Evolutionary conservation across 192 early-diverging fungal genomes (phyloP).

Genomic region (Gonapodya prolifera): DNA sequence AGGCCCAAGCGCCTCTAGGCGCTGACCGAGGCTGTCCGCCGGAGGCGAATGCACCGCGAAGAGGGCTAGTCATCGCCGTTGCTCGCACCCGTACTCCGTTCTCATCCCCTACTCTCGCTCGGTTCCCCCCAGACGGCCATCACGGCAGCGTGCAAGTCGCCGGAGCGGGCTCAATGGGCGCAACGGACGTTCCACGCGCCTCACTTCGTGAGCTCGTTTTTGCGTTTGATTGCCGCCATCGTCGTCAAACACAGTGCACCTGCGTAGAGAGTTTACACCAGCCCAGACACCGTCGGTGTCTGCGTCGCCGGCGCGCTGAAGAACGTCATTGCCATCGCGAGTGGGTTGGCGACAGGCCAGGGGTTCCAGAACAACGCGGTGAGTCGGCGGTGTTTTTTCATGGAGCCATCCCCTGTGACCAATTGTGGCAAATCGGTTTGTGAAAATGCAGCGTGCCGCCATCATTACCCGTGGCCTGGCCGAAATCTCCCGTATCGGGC

Average conservation of each 20-base stretch:
- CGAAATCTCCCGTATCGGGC: conserved; percentile 29
- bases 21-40: no score
- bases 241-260: no score
- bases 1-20: no score
- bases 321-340: conserved; percentile 37
- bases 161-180: conserved; percentile 18
- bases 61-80: no score
- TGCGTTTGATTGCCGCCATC: no score
- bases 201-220: conserved; percentile 14
- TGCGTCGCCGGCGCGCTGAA: conserved; percentile 37
- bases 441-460: conserved; percentile 17
- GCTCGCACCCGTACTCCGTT: not conserved
- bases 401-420: not conserved
- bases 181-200: conserved; percentile 36
- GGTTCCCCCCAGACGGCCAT: conserved; percentile 18
- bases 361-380: conserved; percentile 32
- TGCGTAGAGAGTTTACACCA: conserved; percentile 24
- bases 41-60: no score
- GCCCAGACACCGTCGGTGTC: conserved; percentile 26
- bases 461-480: conserved; percentile 34
- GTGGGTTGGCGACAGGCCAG: conserved; percentile 28
- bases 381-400: not conserved
- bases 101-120: not conserved
- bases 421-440: not conserved
- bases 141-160: conserved; percentile 19